Conservation (phyloP, 2,329 filamentous ascomycete species). For the Knufia petricola region DNA sequence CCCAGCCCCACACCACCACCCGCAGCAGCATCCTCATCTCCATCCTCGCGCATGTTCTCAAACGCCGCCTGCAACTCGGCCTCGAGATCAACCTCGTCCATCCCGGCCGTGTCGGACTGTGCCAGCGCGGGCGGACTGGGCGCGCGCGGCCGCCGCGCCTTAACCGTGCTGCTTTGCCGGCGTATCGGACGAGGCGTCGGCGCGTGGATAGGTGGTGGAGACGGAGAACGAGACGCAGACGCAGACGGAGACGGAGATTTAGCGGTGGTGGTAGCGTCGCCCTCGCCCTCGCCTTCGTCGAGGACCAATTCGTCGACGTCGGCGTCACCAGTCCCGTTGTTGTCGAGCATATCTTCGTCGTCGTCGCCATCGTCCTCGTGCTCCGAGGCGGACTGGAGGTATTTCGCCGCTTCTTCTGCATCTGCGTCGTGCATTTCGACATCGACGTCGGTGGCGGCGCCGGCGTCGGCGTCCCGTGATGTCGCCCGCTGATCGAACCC, state of each 20-base stretch:
- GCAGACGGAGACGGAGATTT: too few species aligned
- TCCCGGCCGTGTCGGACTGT: constrained; percentile 26
- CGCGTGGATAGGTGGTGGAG: constrained; percentile 11
- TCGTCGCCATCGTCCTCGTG: constrained; percentile 35
- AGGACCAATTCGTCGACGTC: constrained; percentile 10
- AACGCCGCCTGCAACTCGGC: constrained; percentile 50
- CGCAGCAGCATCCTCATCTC: constrained; percentile 27
- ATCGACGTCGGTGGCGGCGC: constrained; percentile 9
- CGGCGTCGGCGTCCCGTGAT: background rate
- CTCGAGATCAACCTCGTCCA: constrained; percentile 45
- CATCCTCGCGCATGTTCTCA: constrained; percentile 28
- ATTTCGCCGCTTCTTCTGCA: constrained; percentile 23
- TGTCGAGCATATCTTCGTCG: constrained; percentile 31
- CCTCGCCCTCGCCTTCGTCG: constrained; percentile 7
- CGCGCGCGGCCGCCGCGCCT: constrained; percentile 12
- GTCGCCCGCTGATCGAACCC: background rate
- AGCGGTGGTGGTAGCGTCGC: too few species aligned
- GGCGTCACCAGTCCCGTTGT: too few species aligned
- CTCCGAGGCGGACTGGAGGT: constrained; percentile 19
- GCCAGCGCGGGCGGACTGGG: constrained; percentile 8
- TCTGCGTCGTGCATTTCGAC: constrained; percentile 27
- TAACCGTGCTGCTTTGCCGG: constrained; percentile 41
- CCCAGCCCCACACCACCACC: constrained; percentile 54
- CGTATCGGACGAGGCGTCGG: constrained; percentile 17
- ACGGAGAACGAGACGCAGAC: background rate